A percentile compares a stretch with the other conserved stretches of the same genome.
phyloP scores from a whole-genome alignment of 441 rosid species.

The Populus tomentosa region DNA sequence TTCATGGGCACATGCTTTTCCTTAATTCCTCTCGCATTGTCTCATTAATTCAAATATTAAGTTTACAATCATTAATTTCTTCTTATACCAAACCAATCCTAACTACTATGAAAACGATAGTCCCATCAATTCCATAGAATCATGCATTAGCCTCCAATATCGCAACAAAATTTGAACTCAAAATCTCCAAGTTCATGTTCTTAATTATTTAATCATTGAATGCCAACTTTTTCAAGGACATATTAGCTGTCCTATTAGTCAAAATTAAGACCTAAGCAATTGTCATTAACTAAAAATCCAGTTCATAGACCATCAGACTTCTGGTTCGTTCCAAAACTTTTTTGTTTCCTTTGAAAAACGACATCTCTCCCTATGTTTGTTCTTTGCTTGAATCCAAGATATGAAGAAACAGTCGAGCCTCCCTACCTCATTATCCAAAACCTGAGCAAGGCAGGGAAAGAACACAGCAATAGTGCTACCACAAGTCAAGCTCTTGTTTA shows the following conservation, averaged over 20 bases:
- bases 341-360: not conserved
- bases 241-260: not conserved
- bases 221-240: not conserved
- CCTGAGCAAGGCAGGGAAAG: not conserved
- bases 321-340: too few relatives aligned
- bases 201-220: too few relatives aligned
- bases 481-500: constrained; percentile 3
- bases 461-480: not conserved
- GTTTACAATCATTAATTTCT: not conserved
- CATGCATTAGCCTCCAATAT: too few relatives aligned
- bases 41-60: not conserved
- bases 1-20: not conserved
- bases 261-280: not conserved
- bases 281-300: not conserved
- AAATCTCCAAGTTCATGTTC: not conserved
- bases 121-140: too few relatives aligned
- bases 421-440: constrained; percentile 4
- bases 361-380: not conserved
- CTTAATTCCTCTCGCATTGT: not conserved
- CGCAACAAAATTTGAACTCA: too few relatives aligned
- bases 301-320: too few relatives aligned
- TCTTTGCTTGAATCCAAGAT: not conserved
- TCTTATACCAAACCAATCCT: too few relatives aligned
- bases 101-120: too few relatives aligned
- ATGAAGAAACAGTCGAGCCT: not conserved